Evolutionary conservation across 2,329 filamentous ascomycete species (phyloP), one percentile per base, ranked within the genome.

Genomic region (Monosporascus sp.): DNA sequence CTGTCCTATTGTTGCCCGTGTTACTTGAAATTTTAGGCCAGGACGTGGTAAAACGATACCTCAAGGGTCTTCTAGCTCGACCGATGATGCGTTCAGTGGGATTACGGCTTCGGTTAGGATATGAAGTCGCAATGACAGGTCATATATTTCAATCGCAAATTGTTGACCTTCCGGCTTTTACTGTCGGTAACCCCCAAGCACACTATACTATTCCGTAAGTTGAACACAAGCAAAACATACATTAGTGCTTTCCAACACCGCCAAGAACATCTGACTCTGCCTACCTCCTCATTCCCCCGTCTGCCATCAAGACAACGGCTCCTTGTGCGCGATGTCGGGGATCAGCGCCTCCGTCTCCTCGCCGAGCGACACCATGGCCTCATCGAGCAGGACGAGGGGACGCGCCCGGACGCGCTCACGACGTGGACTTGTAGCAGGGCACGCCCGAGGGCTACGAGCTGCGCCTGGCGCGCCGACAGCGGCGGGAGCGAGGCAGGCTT

Each of bases 351-450:
- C 70, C 0, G 68, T 73, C 0, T 44, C 56, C 1, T 54, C n/a
- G 54, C 73, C 71, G 2, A 73, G 60, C 0, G 65, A 68, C 0
- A 65, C 64, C 0, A 65, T 70, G 7, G 59, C 60, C 44, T 70
- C 68, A 31, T 70, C 69, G 8, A 71, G 56, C 1, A 71, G 58
- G 1, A 70, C 51, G 7, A 73, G 58, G 0, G 71, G 69, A 35
- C 61, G 68, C 1, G 56, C 55, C 56, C 5, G 31, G 40, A 16
- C 19, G 9, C 48, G 20, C 41, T 40, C 9, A 62, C 35, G 0
- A 47, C 49, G n/a, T 57, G 45, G 7, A 51, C 54, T 26, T 68
- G 59, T 2, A 68, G 45, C 5, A 71, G 48, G 7, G 67, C 66
- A 7, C 70, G 59, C 6, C 65, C 63, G 2, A 72, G 56, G 3